A percentile compares a stretch with the other conserved stretches of the same genome.
Conservation (phyloP, 805 yeast species). For the Candida koratica region DNA sequence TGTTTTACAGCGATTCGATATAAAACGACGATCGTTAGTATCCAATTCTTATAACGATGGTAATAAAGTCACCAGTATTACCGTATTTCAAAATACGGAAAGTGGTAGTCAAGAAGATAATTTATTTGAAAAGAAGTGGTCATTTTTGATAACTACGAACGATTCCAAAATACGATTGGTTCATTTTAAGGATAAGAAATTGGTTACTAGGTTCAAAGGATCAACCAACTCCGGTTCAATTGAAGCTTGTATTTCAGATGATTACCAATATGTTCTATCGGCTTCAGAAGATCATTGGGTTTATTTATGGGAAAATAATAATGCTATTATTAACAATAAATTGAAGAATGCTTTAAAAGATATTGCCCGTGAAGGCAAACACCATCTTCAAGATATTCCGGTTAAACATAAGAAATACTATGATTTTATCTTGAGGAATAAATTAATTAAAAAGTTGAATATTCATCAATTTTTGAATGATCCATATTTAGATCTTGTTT, state of each 20-base stretch:
- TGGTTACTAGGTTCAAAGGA: constrained; percentile 73
- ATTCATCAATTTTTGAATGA: constrained; percentile 25
- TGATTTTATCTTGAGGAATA: constrained; percentile 26
- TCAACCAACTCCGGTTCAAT: constrained; percentile 67
- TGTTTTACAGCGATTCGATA: constrained; percentile 28
- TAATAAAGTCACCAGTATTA: constrained; percentile 71
- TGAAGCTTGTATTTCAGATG: constrained; percentile 59
- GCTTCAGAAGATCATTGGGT: constrained; percentile 90
- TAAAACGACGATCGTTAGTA: constrained; percentile 24
- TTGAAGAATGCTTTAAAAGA: constrained; percentile 34
- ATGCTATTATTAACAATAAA: constrained; percentile 38
- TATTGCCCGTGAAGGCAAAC: constrained; percentile 30
- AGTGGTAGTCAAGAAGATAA: constrained; percentile 5
- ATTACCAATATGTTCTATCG: constrained; percentile 54
- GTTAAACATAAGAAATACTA: constrained; percentile 25
- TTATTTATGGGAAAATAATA: constrained; percentile 68
- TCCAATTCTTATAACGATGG: constrained; percentile 23
- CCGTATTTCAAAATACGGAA: constrained; percentile 36
- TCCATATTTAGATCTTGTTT: constrained; percentile 22
- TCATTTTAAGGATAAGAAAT: constrained; percentile 47
- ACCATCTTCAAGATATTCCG: constrained; percentile 31
- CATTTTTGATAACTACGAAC: constrained; percentile 63
- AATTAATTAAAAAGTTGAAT: constrained; percentile 24
- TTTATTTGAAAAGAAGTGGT: constrained; percentile 24
- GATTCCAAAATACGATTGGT: constrained; percentile 75